phyloP scores from a whole-genome alignment of 345 rosid species.

The Moricandia moricandioides region DNA sequence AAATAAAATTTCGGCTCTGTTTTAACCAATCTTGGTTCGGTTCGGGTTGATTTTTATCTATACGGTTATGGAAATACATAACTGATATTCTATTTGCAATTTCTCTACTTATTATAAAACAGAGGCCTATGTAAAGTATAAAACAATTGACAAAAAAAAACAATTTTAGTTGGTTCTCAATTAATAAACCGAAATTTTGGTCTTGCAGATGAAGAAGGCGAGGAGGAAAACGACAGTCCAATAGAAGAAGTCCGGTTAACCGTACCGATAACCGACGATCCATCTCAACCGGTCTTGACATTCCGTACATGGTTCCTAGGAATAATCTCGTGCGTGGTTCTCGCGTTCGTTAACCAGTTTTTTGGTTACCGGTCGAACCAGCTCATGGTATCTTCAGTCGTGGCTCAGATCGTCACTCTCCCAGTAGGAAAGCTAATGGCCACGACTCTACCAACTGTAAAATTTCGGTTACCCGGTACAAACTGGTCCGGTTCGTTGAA shows the following conservation, averaged over 20 bases:
- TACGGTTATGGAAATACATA: background rate
- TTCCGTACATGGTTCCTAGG: constrained; percentile 61
- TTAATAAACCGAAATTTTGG: background rate
- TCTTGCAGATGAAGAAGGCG: constrained; percentile 14
- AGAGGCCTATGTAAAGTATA: too few relatives aligned
- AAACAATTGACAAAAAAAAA: too few relatives aligned
- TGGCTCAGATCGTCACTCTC: constrained; percentile 47
- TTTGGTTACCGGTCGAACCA: constrained; percentile 46
- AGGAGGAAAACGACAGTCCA: constrained; percentile 49
- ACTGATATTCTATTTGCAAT: background rate
- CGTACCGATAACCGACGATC: constrained; percentile 52
- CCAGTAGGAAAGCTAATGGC: constrained; percentile 56
- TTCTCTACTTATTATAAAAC: too few relatives aligned
- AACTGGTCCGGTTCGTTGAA: constrained; percentile 44
- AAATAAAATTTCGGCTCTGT: constrained; percentile 1
- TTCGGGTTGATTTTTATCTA: background rate
- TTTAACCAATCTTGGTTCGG: background rate
- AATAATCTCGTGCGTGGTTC: constrained; percentile 40
- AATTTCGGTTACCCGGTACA: constrained; percentile 34
- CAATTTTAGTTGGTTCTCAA: background rate
- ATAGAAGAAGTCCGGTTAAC: constrained; percentile 63
- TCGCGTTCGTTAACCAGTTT: constrained; percentile 52
- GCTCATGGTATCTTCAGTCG: constrained; percentile 36
- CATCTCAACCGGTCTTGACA: constrained; percentile 41
- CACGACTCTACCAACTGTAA: constrained; percentile 41